Percentiles rank a stretch among this genome's conserved stretches.
Evolutionary conservation across 306 rosid species (phyloP).

Genomic region (Vachellia collinsii): DNA sequence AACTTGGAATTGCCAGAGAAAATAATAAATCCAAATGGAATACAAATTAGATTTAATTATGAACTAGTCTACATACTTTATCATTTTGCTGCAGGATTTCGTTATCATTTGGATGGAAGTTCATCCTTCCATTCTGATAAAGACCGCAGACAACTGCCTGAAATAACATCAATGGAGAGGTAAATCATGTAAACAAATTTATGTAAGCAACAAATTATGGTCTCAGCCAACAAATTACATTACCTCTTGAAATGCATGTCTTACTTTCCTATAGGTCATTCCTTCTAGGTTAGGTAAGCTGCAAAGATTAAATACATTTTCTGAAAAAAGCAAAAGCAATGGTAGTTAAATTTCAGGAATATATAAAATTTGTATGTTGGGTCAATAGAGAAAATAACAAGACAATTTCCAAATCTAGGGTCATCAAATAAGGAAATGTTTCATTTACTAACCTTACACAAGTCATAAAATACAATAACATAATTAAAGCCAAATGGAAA

Average conservation of each 20-base stretch:
- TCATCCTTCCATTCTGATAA: conserved; percentile 73
- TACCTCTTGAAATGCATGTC: conserved; percentile 76
- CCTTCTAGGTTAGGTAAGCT: conserved; percentile 74
- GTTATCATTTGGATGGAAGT: conserved; percentile 84
- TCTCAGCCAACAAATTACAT: conserved; percentile 31
- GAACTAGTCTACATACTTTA: conserved; percentile 63
- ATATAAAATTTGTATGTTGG: neutral
- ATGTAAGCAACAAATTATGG: conserved; percentile 25
- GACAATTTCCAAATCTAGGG: conserved; percentile 22
- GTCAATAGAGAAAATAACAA: conserved; percentile 6
- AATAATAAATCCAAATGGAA: conserved; percentile 24
- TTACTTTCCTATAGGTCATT: conserved; percentile 64
- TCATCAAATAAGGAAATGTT: conserved; percentile 23
- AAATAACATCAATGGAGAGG: conserved; percentile 40
- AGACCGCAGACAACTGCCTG: conserved; percentile 95
- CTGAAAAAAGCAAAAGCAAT: conserved; percentile 60
- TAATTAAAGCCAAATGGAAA: conserved; percentile 25
- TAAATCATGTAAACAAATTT: conserved; percentile 18
- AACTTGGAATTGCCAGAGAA: neutral
- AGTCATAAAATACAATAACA: neutral
- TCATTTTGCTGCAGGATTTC: conserved; percentile 79
- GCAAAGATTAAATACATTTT: conserved; percentile 85
- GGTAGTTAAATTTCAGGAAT: conserved; percentile 28
- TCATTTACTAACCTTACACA: neutral
- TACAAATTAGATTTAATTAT: conserved; percentile 13